phyloP scores from a whole-genome alignment of 192 early-diverging fungal genomes.

The Backusella circina region DNA sequence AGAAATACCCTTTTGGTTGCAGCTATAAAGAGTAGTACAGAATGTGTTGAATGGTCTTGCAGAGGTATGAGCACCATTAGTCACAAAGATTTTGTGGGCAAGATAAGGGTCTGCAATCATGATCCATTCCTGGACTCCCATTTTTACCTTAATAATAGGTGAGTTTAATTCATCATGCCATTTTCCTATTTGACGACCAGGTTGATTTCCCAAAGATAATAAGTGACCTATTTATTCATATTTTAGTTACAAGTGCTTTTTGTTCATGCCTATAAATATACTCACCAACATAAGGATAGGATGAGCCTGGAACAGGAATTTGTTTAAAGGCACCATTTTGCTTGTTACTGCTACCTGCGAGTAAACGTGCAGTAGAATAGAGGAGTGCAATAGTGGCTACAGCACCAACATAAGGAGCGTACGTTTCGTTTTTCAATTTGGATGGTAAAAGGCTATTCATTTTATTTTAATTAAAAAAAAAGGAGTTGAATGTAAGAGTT shows the following conservation, averaged over 20 bases:
- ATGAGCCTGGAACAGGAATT: background rate
- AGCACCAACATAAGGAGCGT: background rate
- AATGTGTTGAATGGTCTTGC: background rate
- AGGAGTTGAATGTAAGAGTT: too few relatives aligned
- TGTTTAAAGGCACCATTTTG: background rate
- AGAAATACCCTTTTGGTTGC: constrained; percentile 4
- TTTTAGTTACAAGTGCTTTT: background rate
- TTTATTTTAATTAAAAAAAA: background rate
- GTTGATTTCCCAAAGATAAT: background rate
- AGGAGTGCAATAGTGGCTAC: background rate
- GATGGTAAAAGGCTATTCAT: background rate
- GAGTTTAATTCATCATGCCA: constrained; percentile 9
- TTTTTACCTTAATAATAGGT: background rate
- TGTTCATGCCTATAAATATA: background rate
- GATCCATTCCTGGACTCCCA: constrained; percentile 2
- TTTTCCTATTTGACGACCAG: background rate
- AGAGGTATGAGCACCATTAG: background rate
- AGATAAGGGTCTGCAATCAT: background rate
- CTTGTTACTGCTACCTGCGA: background rate
- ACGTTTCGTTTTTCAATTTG: background rate
- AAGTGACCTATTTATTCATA: background rate
- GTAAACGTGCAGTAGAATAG: background rate
- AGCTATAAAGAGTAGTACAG: background rate
- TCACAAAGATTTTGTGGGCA: constrained; percentile 1
- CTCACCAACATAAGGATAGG: constrained; percentile 6